Base-by-base conservation (phyloP, 148 eudicot genomes). In the Simmondsia chinensis region DNA sequence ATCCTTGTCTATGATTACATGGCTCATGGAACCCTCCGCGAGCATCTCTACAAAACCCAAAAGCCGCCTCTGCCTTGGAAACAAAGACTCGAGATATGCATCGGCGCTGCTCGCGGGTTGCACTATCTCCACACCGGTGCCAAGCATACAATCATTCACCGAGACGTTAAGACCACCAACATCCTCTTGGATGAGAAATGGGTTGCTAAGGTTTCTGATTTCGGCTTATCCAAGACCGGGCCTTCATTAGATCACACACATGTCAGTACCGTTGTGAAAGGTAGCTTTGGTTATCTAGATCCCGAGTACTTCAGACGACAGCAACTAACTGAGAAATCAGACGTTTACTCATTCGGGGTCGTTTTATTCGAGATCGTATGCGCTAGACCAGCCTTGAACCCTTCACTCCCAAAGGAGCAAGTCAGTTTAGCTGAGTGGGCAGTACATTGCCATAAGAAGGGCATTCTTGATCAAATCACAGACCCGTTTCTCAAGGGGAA, bases 71-170 rank as follows among this genome's bases (percentile, higher is more conserved):
- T 89, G 33, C 84, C 97, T 2, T 89, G 97, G 97, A 89, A 81
- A 45, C 97, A 84, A 49, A 78, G 97, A 54, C 97, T 89, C 1
- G 95, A 81, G 71, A 89, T 89, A 14, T 78, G 87, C 73, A 81
- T 89, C 17, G 97, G 97, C 9, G 63, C 97, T 24, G 97, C 97
- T 41, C 91, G 97, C 20, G 97, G 97, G 5, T 50, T 89, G 36
- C 97, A 89, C 52, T 89, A 89, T 57, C 95, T 89, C 35, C 97
- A 89, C 69, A 84, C 95, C 0, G 97, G 97, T 34, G 97, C 97
- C 31, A 89, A 84, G 46, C 74, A 89, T 64, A 84, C 95, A 7
- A 89, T 89, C 45, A 89, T 89, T 53, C 97, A 89, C 50, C 84
- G 97, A 28, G 97, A 89, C 64, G 97, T 89, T 7, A 89, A 89